Conservation (phyloP, 371 early-diverging fungal species). For the Mortierella sp. region DNA sequence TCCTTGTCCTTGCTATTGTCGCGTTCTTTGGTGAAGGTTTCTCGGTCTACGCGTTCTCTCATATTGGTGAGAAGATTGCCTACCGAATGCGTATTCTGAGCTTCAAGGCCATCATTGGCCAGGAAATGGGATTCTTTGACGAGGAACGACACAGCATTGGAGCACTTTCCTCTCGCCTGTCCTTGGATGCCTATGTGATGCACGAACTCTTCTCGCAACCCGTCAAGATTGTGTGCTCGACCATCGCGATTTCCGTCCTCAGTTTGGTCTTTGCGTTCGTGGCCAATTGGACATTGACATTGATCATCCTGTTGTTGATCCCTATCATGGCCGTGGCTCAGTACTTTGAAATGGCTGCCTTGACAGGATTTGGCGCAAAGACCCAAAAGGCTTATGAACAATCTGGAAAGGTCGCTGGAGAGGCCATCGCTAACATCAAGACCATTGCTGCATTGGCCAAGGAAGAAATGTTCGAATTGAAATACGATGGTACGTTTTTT, state of each 20-base stretch:
- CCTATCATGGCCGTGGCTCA: constrained; percentile 28
- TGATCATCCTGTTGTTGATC: constrained; percentile 39
- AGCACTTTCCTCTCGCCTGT: constrained; percentile 84
- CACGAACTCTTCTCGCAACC: constrained; percentile 51
- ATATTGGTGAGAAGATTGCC: constrained; percentile 63
- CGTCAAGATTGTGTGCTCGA: constrained; percentile 67
- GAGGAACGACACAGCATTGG: constrained; percentile 83
- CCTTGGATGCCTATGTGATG: constrained; percentile 73
- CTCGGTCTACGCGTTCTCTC: constrained; percentile 14
- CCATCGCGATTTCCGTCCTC: constrained; percentile 58
- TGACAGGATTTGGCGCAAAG: constrained; percentile 64
- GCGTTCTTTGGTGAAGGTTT: constrained; percentile 56
- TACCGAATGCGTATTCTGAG: constrained; percentile 60
- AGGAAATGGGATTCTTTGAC: constrained; percentile 92
- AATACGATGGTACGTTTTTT: constrained; percentile 56
- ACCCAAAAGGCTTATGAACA: constrained; percentile 73
- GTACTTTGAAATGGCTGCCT: constrained; percentile 32
- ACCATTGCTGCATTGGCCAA: constrained; percentile 88
- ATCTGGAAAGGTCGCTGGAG: constrained; percentile 82
- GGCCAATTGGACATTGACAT: constrained; percentile 66
- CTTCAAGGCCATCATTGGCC: constrained; percentile 70
- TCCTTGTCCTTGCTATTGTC: constrained; percentile 67
- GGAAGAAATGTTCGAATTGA: constrained; percentile 71
- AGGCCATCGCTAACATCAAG: constrained; percentile 89
- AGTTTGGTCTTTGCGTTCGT: constrained; percentile 57